These are phyloP conservation scores for Tulasnella sp. DNA, from an alignment of 768 basidiomycete genomes.

Conservation along the genomic window DNA sequence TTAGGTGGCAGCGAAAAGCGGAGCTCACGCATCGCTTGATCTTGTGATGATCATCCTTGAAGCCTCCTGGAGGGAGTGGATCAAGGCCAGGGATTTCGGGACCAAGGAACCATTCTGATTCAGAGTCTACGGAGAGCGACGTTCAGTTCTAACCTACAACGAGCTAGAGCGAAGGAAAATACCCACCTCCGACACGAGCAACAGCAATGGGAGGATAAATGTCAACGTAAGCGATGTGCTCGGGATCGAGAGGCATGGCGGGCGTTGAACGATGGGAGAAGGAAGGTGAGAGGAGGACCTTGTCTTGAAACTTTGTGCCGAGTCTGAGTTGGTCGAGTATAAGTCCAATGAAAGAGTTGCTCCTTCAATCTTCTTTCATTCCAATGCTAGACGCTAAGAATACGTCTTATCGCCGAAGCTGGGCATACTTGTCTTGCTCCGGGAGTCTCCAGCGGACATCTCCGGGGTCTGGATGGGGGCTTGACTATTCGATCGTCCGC, in stretches of 20 bases:
- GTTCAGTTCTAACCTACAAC: not conserved
- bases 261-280: not conserved
- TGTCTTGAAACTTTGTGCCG: too few relatives aligned
- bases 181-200: slow-evolving; percentile 24
- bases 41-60: slow-evolving; percentile 20
- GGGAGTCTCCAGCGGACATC: too few relatives aligned
- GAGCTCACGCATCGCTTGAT: slow-evolving; percentile 25
- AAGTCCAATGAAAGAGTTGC: too few relatives aligned
- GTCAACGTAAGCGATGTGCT: slow-evolving; percentile 17
- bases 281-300: not conserved
- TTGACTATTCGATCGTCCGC: too few relatives aligned
- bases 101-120: slow-evolving; percentile 13
- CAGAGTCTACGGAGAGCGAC: slow-evolving; percentile 19
- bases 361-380: too few relatives aligned
- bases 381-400: not conserved
- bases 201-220: slow-evolving; percentile 29
- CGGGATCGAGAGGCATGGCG: not conserved
- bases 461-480: too few relatives aligned
- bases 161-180: not conserved
- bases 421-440: too few relatives aligned
- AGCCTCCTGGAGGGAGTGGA: slow-evolving; percentile 13
- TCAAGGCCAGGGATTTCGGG: slow-evolving; percentile 9
- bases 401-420: too few relatives aligned
- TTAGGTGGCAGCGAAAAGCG: too few relatives aligned
- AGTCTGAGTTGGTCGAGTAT: too few relatives aligned